Percentiles rank a stretch among this genome's conserved stretches.
phyloP scores from a whole-genome alignment of 305 asterid genomes.

The Euphrasia arctica region DNA sequence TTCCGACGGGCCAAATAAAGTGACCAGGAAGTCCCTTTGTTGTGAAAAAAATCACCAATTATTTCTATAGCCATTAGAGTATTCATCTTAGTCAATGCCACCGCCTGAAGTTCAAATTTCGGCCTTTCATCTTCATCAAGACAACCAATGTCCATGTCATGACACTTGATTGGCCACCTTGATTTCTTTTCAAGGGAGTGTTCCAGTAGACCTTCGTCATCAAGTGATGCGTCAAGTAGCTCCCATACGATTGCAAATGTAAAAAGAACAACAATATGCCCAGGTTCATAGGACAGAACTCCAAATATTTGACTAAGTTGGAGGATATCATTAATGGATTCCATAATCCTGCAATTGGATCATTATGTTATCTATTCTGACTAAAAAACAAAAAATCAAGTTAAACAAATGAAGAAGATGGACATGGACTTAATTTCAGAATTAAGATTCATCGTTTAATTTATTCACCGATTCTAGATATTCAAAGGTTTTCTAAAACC shows the following conservation, averaged over 20 bases:
- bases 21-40: conserved; percentile 63
- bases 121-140: conserved; percentile 56
- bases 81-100: conserved; percentile 60
- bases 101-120: conserved; percentile 57
- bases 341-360: conserved; percentile 75
- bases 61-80: conserved; percentile 77
- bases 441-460: not conserved
- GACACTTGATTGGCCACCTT: conserved; percentile 62
- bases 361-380: conserved; percentile 3
- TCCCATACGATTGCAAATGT: conserved; percentile 71
- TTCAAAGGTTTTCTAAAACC: not conserved
- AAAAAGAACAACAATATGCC: conserved; percentile 61
- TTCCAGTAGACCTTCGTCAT: conserved; percentile 77
- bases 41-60: conserved; percentile 70
- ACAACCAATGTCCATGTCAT: conserved; percentile 75
- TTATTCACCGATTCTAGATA: conserved; percentile 3
- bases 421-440: not conserved
- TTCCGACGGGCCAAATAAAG: conserved; percentile 78
- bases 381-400: too few relatives aligned
- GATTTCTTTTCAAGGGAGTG: conserved; percentile 69
- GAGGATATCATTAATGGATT: conserved; percentile 58
- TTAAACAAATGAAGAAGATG: too few relatives aligned
- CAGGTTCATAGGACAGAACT: conserved; percentile 66
- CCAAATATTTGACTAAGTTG: conserved; percentile 56
- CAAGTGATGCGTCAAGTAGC: conserved; percentile 88